phyloP scores from a whole-genome alignment of 2,329 filamentous ascomycete genomes.

The Sclerotinia trifoliorum region DNA sequence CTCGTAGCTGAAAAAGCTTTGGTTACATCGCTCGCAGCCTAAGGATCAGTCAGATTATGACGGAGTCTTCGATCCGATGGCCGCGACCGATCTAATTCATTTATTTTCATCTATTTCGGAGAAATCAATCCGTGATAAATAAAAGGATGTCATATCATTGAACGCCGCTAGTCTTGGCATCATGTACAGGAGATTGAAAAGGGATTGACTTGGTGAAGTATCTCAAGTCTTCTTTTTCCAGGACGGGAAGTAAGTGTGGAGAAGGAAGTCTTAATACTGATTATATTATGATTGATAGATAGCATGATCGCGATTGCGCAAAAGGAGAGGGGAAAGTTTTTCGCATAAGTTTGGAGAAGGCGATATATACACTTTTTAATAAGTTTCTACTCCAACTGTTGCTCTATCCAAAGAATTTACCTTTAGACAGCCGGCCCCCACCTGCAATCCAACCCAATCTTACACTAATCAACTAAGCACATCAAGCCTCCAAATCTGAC shows the following conservation, averaged over 20 bases:
- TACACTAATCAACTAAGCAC: neutral
- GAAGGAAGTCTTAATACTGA: neutral
- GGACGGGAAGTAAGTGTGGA: conserved; percentile 1
- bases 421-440: neutral
- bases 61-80: neutral
- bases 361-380: neutral
- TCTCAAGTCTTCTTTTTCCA: neutral
- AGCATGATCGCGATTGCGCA: no score
- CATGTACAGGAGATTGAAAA: neutral
- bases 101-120: neutral
- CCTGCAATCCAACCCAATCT: neutral
- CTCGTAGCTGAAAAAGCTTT: neutral
- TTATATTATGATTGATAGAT: neutral
- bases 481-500: neutral
- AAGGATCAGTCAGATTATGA: neutral
- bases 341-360: neutral
- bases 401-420: neutral
- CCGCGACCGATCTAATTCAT: neutral
- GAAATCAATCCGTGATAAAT: neutral
- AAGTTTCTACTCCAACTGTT: neutral
- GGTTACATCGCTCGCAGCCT: conserved; percentile 1
- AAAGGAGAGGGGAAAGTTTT: neutral
- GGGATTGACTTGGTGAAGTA: neutral
- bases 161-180: neutral
- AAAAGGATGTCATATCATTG: neutral